A percentile compares a stretch with the other conserved stretches of the same genome.
Conservation (phyloP, 139 green algal species). For the Volvox reticuliferus region DNA sequence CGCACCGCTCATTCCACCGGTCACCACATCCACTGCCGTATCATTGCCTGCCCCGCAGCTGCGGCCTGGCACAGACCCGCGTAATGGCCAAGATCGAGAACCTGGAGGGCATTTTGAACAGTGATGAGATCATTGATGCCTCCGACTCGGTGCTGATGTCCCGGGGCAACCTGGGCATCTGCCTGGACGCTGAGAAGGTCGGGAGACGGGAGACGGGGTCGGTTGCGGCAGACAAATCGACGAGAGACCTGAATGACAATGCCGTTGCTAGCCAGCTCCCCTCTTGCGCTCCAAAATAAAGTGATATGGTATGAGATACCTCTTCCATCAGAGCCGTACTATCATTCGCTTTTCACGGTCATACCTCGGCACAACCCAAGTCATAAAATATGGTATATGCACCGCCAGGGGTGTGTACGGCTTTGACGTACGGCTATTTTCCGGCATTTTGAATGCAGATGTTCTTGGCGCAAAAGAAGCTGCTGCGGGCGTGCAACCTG, state of each 20-base stretch:
- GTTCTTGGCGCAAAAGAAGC: conserved; percentile 74
- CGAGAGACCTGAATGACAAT: too few relatives aligned
- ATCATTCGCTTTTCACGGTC: too few relatives aligned
- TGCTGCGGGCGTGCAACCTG: conserved; percentile 76
- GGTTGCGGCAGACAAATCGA: neutral
- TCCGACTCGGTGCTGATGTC: conserved; percentile 85
- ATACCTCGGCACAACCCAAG: too few relatives aligned
- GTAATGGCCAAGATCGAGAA: conserved; percentile 91
- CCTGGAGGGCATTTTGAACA: conserved; percentile 57
- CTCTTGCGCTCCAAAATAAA: too few relatives aligned
- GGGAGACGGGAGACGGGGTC: neutral
- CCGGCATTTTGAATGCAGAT: conserved; percentile 42
- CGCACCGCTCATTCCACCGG: too few relatives aligned
- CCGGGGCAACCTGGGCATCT: conserved; percentile 90
- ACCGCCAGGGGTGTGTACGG: too few relatives aligned
- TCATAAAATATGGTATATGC: too few relatives aligned
- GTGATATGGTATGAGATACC: too few relatives aligned
- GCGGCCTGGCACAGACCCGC: conserved; percentile 67
- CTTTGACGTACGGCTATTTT: too few relatives aligned
- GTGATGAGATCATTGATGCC: conserved; percentile 73
- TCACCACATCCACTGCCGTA: too few relatives aligned
- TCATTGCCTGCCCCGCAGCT: conserved; percentile 47
- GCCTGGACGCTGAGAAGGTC: conserved; percentile 83
- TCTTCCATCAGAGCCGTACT: too few relatives aligned
- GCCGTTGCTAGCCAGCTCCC: too few relatives aligned